A percentile compares a stretch with the other conserved stretches of the same genome.
Conservation (phyloP, 805 yeast species). For the Candida ficus region DNA sequence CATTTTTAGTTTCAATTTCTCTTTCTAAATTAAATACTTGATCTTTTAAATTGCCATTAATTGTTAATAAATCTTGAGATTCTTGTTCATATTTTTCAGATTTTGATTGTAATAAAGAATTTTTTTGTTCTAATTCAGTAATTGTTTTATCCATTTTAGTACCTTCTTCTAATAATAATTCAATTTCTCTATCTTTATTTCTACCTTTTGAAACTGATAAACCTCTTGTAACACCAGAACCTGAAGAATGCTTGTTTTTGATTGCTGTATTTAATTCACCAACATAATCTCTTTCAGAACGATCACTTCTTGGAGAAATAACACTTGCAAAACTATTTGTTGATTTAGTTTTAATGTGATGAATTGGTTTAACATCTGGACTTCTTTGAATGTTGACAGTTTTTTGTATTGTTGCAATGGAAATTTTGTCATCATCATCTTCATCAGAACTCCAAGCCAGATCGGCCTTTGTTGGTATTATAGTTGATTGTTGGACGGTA, state of each 20-base stretch:
- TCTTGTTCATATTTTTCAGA: slow-evolving; percentile 24
- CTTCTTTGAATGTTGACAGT: background rate
- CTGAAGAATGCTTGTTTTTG: slow-evolving; percentile 7
- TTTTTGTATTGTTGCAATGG: background rate
- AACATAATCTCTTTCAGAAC: slow-evolving; percentile 10
- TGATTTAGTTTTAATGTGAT: slow-evolving; percentile 5
- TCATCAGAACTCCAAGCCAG: slow-evolving; percentile 88
- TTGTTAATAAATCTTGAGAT: slow-evolving; percentile 13
- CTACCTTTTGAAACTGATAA: slow-evolving; percentile 23
- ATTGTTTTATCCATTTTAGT: slow-evolving; percentile 44
- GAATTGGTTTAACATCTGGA: background rate
- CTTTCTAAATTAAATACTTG: slow-evolving; percentile 19
- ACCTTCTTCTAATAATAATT: slow-evolving; percentile 40
- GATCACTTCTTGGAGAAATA: slow-evolving; percentile 5
- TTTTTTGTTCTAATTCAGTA: slow-evolving; percentile 31
- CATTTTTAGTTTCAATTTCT: slow-evolving; percentile 12
- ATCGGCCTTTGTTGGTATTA: slow-evolving; percentile 81
- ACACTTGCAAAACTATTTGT: slow-evolving; percentile 1
- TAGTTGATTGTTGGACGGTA: slow-evolving; percentile 57
- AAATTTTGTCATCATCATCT: slow-evolving; percentile 43
- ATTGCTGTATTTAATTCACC: slow-evolving; percentile 9
- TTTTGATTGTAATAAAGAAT: slow-evolving; percentile 22
- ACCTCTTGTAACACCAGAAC: slow-evolving; percentile 17
- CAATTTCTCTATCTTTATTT: slow-evolving; percentile 39
- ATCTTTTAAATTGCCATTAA: slow-evolving; percentile 17